Base-by-base conservation (phyloP, 441 rosid species). In the Corymbia calophylla region DNA sequence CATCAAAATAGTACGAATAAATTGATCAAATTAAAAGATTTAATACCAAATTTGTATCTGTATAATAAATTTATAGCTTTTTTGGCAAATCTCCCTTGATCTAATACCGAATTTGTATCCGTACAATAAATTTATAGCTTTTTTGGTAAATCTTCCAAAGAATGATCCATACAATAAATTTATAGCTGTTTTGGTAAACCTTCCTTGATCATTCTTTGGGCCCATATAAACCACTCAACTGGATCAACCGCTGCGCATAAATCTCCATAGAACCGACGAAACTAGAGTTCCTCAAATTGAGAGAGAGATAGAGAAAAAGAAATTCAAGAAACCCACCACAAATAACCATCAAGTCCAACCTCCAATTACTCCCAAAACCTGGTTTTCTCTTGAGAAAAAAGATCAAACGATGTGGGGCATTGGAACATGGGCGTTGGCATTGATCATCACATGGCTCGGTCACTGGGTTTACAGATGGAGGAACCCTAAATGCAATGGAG, bases 401-500 rank as follows among this genome's bases (percentile, higher is more conserved):
- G 12, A 55, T 0, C 80, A 68, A 9, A 35, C 80, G 44, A 68
- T 32, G 81, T 70, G 47, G 81, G 39, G 19, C 2, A 70, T 70
- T 6, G 48, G 48, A 35, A 70, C 27, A 39, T 70, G 48, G 9
- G 15, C 5, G 21, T 35, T 3, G 27, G 81, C 48, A 35, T 70
- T 35, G 25, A 21, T 21, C 48, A 11, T 70, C 48, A 27, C 81
- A 3, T 35, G 48, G 15, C 15, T 89, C 21, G 77, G 48, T 6
- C 56, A 14, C 54, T 91, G 93, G 90, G 54, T 66, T 19, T 82
- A 89, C 64, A 92, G 49, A 54, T 87, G 93, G 92, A 89, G 87
- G 86, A 89, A 89, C 68, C 89, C 92, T 15, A 77, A 56, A 14
- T 89, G 88, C 88, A 70, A 88, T 6, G 92, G 91, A 5, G 68